Conservation (phyloP, 2,329 filamentous ascomycete species). For the Pyrenochaeta sp. region DNA sequence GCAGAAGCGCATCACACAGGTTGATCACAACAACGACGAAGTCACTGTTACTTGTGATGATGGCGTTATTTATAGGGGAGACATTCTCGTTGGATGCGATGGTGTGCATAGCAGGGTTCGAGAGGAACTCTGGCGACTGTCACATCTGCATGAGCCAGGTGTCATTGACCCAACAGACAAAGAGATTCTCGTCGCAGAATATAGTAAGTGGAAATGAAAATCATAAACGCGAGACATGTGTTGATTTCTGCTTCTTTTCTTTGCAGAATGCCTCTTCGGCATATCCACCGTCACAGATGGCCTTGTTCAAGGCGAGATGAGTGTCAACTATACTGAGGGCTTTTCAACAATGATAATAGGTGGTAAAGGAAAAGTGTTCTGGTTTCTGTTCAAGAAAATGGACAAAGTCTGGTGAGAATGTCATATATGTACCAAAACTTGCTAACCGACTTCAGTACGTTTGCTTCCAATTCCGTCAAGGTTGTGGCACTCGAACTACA, state of each 20-base stretch:
- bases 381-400: slow-evolving; percentile 35
- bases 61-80: slow-evolving; percentile 10
- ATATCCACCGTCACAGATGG: slow-evolving; percentile 10
- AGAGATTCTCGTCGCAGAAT: slow-evolving; percentile 15
- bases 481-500: too few species aligned
- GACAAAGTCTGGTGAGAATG: slow-evolving; percentile 21
- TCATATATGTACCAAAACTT: background rate
- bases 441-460: slow-evolving; percentile 7
- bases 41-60: slow-evolving; percentile 16
- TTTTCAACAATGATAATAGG: slow-evolving; percentile 15
- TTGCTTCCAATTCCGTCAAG: too few species aligned
- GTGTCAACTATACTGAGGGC: slow-evolving; percentile 7
- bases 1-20: slow-evolving; percentile 7
- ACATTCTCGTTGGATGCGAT: slow-evolving; percentile 23
- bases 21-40: slow-evolving; percentile 12
- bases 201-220: too few species aligned
- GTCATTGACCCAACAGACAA: slow-evolving; percentile 9
- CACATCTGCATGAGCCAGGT: slow-evolving; percentile 3
- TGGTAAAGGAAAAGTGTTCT: slow-evolving; percentile 33
- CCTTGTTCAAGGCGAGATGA: slow-evolving; percentile 10
- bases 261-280: slow-evolving; percentile 24
- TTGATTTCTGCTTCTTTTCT: too few species aligned
- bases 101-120: slow-evolving; percentile 21
- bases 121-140: slow-evolving; percentile 18
- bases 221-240: too few species aligned